Conservation (phyloP, 805 yeast genomes). For the Saturnispora quitensis region DNA sequence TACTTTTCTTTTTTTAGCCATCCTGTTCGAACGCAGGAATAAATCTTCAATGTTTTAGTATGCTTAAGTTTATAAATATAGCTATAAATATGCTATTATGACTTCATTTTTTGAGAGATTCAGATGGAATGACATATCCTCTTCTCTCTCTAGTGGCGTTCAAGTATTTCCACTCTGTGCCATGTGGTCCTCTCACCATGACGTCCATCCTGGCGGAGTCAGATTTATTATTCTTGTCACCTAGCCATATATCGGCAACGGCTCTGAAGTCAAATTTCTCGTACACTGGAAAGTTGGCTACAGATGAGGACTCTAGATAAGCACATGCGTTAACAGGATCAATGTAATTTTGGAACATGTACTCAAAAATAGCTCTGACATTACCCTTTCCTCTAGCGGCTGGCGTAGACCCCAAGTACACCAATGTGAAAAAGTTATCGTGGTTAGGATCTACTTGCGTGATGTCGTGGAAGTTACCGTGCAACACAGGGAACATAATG, state of each 20-base stretch:
- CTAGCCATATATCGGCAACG: conserved; percentile 39
- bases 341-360: conserved; percentile 37
- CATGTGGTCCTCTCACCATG: conserved; percentile 30
- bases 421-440: conserved; percentile 26
- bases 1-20: too few species aligned
- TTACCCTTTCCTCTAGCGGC: conserved; percentile 50
- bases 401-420: conserved; percentile 29
- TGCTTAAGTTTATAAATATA: background rate
- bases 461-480: conserved; percentile 38
- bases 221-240: conserved; percentile 21
- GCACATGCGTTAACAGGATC: conserved; percentile 33
- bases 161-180: conserved; percentile 23
- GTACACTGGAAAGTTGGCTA: conserved; percentile 43
- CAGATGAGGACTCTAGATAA: conserved; percentile 42
- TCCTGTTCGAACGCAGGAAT: too few species aligned
- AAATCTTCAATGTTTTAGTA: background rate
- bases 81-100: background rate
- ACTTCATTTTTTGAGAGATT: conserved; percentile 7
- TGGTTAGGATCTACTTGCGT: conserved; percentile 30
- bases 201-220: conserved; percentile 32
- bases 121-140: conserved; percentile 20
- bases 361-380: conserved; percentile 39
- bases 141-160: conserved; percentile 21
- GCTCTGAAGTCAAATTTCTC: conserved; percentile 41
- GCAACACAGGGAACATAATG: conserved; percentile 43